These are phyloP conservation scores for Melocanna baccifera DNA, from an alignment of 176 grass and related monocot species.

Conservation along the genomic window DNA sequence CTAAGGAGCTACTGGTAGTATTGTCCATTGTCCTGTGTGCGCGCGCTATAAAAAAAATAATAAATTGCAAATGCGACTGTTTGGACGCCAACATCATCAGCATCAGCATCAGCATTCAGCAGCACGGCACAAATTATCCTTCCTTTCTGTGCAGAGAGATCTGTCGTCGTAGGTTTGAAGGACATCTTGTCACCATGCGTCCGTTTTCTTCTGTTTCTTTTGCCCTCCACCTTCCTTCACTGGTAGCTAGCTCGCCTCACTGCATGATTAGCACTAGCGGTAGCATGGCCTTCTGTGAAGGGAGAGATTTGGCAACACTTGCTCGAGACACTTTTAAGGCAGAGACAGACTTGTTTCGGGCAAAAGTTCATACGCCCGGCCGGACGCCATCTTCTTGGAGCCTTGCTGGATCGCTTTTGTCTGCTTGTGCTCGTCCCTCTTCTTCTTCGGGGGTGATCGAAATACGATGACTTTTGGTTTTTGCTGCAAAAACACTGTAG, in stretches of 20 bases:
- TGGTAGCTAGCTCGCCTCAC: background rate
- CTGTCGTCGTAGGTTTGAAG: background rate
- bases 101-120: background rate
- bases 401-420: background rate
- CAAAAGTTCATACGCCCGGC: background rate
- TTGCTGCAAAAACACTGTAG: too few species aligned
- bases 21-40: too few species aligned
- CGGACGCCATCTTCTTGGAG: background rate
- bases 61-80: background rate
- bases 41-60: too few species aligned
- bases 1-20: too few species aligned
- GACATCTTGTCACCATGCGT: background rate
- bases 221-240: too few species aligned
- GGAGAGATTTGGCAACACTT: conserved; percentile 7
- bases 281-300: background rate
- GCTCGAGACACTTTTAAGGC: background rate
- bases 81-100: background rate
- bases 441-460: too few species aligned
- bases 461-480: too few species aligned
- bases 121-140: background rate
- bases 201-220: background rate
- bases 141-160: background rate
- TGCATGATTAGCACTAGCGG: background rate
- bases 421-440: background rate
- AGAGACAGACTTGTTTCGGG: background rate